Conservation (phyloP, 495 filamentous ascomycete species). For the Aspergillus conjunctus region DNA sequence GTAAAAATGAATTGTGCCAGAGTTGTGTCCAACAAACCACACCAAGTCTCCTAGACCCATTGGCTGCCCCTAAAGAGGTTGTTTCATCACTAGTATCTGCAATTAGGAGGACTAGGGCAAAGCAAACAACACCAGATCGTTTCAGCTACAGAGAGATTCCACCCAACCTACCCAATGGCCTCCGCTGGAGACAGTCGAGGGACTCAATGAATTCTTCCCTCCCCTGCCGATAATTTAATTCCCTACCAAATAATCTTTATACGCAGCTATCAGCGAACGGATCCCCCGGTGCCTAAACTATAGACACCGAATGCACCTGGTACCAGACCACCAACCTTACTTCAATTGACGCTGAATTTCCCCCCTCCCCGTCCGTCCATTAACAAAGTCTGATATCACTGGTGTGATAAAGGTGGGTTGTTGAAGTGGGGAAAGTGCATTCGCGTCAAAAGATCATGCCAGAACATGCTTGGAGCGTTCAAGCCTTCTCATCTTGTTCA, state of each 20-base stretch:
- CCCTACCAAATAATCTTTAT: neutral
- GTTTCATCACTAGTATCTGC: neutral
- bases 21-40: neutral
- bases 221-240: neutral
- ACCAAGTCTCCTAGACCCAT: neutral
- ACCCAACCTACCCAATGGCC: neutral
- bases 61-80: neutral
- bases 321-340: neutral
- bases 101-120: neutral
- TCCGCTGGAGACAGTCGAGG: neutral
- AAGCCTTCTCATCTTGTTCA: neutral
- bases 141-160: neutral
- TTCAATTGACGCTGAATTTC: constrained; percentile 18
- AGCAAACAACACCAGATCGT: neutral
- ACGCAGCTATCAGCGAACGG: neutral
- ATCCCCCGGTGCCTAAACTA: neutral
- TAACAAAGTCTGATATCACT: neutral
- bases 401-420: neutral
- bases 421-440: neutral
- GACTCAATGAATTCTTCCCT: no score
- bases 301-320: neutral
- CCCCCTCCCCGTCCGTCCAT: neutral
- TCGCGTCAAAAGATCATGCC: neutral
- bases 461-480: neutral
- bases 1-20: neutral